These are phyloP conservation scores for Eleusine indica DNA, from an alignment of 176 grass and related monocot species.

Conservation along the genomic window DNA sequence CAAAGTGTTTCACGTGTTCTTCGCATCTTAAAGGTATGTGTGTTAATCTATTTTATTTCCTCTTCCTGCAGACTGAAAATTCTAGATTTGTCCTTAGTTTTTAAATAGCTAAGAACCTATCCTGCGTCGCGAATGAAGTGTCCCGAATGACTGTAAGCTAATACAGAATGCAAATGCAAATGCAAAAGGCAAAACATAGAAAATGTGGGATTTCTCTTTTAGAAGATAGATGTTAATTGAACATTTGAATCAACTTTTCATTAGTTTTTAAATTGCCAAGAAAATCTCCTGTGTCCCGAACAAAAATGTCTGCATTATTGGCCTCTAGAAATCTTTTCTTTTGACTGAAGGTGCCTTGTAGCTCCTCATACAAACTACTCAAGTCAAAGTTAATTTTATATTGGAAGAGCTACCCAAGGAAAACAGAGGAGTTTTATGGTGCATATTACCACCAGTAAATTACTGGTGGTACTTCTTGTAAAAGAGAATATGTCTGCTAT, in stretches of 20 bases:
- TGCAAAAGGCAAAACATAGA: not conserved
- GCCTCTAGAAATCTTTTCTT: not conserved
- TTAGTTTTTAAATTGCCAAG: not conserved
- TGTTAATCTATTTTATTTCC: not conserved
- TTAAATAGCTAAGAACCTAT: not conserved
- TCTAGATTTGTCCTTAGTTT: not conserved
- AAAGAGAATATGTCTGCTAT: not conserved
- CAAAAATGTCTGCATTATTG: not conserved
- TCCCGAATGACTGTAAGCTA: not conserved
- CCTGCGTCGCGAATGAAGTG: not conserved
- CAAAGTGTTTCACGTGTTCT: slow-evolving; percentile 78
- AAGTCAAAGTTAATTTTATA: slow-evolving; percentile 2
- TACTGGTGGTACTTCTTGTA: not conserved
- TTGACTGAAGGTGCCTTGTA: not conserved
- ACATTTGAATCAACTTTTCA: not conserved
- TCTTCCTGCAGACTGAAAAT: not conserved
- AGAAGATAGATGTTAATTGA: not conserved
- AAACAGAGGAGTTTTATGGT: not conserved
- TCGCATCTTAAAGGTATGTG: slow-evolving; percentile 80
- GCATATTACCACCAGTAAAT: too few species aligned
- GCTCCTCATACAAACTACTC: not conserved
- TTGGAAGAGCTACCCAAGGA: slow-evolving; percentile 1
- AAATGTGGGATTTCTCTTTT: not conserved
- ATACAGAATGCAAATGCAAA: not conserved
- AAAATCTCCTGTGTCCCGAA: not conserved